A percentile compares a stretch with the other conserved stretches of the same genome.
phyloP scores from a whole-genome alignment of 352 stramenopile species.

The Globisporangium middletonii region DNA sequence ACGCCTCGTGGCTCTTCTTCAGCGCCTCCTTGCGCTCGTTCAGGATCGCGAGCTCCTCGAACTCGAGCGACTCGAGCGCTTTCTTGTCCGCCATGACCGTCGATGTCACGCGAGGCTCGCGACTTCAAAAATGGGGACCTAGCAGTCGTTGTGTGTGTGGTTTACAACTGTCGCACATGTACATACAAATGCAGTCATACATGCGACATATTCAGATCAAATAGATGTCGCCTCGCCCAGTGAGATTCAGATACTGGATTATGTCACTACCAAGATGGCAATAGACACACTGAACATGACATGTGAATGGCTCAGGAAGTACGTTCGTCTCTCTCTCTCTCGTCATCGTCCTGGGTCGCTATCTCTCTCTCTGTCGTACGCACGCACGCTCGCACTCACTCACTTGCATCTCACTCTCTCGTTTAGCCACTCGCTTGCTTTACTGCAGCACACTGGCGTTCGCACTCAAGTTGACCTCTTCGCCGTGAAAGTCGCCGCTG shows the following conservation, averaged over 20 bases:
- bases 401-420: background rate
- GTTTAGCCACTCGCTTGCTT: background rate
- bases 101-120: background rate
- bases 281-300: too few species aligned
- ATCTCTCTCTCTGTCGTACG: too few species aligned
- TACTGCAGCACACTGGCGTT: conserved; percentile 71
- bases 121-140: conserved; percentile 3
- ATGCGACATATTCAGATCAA: too few species aligned
- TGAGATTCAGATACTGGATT: too few species aligned
- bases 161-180: too few species aligned
- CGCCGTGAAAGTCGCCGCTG: conserved; percentile 20
- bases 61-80: conserved; percentile 63
- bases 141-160: too few species aligned
- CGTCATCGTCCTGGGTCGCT: too few species aligned
- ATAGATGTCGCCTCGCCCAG: too few species aligned
- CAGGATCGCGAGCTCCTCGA: conserved; percentile 79
- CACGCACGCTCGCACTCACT: background rate
- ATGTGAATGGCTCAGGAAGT: too few species aligned
- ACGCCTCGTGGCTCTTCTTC: conserved; percentile 80
- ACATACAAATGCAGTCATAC: too few species aligned
- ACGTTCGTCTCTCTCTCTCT: too few species aligned
- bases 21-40: conserved; percentile 84
- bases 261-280: too few species aligned
- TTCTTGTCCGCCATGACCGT: conserved; percentile 32
- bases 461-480: conserved; percentile 73